Base-by-base conservation (phyloP, 768 basidiomycete genomes). In the Lactifluus pinguis region DNA sequence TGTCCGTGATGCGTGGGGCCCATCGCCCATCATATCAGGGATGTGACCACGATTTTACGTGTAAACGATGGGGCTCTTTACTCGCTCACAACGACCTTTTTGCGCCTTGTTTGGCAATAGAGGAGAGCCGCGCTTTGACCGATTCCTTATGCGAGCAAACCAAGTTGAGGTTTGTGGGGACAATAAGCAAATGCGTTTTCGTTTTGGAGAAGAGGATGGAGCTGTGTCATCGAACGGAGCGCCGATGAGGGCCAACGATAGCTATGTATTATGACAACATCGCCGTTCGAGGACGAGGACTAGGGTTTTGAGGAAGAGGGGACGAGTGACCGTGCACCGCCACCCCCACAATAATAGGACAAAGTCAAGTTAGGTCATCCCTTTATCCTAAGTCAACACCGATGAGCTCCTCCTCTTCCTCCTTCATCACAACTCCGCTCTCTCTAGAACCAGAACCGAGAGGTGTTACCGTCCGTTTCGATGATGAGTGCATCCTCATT, bases 1-100 rank as follows among this genome's bases (percentile, higher is more conserved):
- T 44, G 49, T 53, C 34, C 30, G 55, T 55, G 60, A 56, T 49
- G 21, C 2, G 51, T 17, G 56, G 36, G n/a, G 41, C 25, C 9
- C 54, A 53, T 44, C 36, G 57, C 19, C 3, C 54, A 53, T 44
- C 36, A 60, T 41, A 25, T 25, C 25, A 25, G 25, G 25, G 59
- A 54, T 29, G 32, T 36, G 30, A 47, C 39, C 55, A 36, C 39
- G 34, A 19, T 10, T 50, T 60, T 49, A 60, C 51, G 57, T 60
- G 53, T 54, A 63, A 57, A 49, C 17, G 30, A 19, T 4, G 11
- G 19, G 9, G n/a, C n/a, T 65, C 76, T 25, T 70, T 56, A 91
- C 86, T 93, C 91, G 79, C 85, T 84, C 53, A 87, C 85, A 65
- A 93, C 89, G 53, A 93, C 84, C 25, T n/a, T 69, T 87, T 92